phyloP scores from a whole-genome alignment of 495 filamentous ascomycete species.

The Aspergillus funiculosus region DNA sequence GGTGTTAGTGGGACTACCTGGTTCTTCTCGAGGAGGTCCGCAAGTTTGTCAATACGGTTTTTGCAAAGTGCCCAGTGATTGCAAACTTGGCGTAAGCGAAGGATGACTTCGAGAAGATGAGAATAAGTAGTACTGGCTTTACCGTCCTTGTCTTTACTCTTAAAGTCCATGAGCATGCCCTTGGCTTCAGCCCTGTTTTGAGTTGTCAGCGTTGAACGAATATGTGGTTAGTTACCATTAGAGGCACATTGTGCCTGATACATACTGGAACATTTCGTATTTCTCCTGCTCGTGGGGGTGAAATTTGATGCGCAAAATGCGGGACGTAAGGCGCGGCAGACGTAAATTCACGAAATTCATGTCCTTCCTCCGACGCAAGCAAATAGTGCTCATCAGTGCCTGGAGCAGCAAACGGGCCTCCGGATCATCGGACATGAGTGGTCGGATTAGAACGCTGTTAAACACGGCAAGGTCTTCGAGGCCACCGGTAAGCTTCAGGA shows the following conservation, averaged over 20 bases:
- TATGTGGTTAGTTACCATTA: not conserved
- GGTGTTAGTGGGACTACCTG: constrained; percentile 64
- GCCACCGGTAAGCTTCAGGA: constrained; percentile 72
- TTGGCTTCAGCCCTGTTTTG: constrained; percentile 61
- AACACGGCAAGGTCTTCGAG: constrained; percentile 71
- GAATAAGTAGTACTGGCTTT: constrained; percentile 49
- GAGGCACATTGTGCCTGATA: constrained; percentile 3
- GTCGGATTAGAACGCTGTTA: constrained; percentile 66
- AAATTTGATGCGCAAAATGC: constrained; percentile 73
- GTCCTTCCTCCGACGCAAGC: constrained; percentile 77
- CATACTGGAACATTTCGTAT: constrained; percentile 69
- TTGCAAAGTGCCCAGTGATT: constrained; percentile 85
- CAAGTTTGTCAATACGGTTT: constrained; percentile 61
- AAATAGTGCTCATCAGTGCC: constrained; percentile 74
- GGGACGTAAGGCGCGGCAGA: constrained; percentile 72
- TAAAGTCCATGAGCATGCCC: constrained; percentile 60
- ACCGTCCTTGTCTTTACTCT: constrained; percentile 38
- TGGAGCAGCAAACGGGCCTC: constrained; percentile 63
- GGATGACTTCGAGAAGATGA: constrained; percentile 71
- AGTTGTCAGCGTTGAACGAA: no score
- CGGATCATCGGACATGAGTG: constrained; percentile 54
- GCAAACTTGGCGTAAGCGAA: constrained; percentile 81
- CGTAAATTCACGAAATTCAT: constrained; percentile 86
- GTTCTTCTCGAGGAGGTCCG: constrained; percentile 58
- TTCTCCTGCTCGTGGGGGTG: constrained; percentile 68